Evolutionary conservation across 1,284 basidiomycete genomes (phyloP).

Genomic region (Fomitopsis schrenkii): DNA sequence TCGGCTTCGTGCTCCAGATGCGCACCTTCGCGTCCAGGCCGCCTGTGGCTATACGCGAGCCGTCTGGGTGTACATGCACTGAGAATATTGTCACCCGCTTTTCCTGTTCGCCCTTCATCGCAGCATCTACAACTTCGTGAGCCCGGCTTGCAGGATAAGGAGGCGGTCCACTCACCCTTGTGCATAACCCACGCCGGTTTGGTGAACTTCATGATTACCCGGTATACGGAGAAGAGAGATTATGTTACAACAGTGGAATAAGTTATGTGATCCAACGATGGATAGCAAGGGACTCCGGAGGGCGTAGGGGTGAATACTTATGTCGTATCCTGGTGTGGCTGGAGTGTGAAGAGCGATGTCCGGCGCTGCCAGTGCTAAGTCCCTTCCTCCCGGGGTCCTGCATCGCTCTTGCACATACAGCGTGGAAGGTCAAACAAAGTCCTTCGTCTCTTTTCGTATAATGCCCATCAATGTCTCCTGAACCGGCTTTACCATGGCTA

Average conservation of each 20-base stretch:
- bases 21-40: constrained; percentile 94
- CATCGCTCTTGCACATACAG: neutral
- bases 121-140: constrained; percentile 15
- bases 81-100: constrained; percentile 90
- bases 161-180: constrained; percentile 36
- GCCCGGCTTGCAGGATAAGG: neutral
- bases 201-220: constrained; percentile 58
- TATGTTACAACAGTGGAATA: neutral
- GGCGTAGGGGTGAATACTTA: neutral
- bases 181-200: constrained; percentile 75
- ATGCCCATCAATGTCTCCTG: too few species aligned
- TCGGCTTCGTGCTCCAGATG: constrained; percentile 96
- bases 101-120: constrained; percentile 30
- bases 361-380: neutral
- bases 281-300: neutral
- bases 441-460: too few species aligned
- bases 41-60: constrained; percentile 92
- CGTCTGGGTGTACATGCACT: constrained; percentile 92
- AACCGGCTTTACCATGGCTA: too few species aligned
- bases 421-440: neutral
- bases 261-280: neutral
- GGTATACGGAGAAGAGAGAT: neutral
- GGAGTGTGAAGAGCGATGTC: neutral
- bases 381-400: neutral
- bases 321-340: neutral